Evolutionary conservation across 139 green algal genomes (phyloP), one percentile per base, ranked within the genome.

Genomic region (Diplosphaera chodatii): DNA sequence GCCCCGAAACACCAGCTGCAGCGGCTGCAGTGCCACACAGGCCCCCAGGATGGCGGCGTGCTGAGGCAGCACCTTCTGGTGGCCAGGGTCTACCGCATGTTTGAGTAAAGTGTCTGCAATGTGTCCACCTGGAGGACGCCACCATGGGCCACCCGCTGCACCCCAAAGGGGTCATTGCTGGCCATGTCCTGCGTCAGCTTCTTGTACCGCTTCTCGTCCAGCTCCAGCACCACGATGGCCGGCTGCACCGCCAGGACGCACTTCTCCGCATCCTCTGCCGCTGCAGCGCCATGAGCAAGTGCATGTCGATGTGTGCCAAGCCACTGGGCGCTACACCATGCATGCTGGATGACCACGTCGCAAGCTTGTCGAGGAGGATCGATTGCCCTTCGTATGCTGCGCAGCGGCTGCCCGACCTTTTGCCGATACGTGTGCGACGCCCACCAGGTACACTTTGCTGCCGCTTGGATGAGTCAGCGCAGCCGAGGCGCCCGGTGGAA

Each of bases 391-490:
- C n/a, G n/a, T n/a, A n/a, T n/a, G n/a, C n/a, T n/a, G n/a, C n/a
- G n/a, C n/a, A n/a, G n/a, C n/a, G n/a, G n/a, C n/a, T n/a, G n/a
- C n/a, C n/a, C n/a, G 37, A 48, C 37, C 70, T 56, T 75, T 32
- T 1, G 32, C 34, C 1, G 75, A 83, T 0, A 84, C 77, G 32
- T 84, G 76, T 2, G 78, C 78, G 13, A 74, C 73, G 32, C 70
- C 78, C 1, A 84, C 71, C 1, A 84, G n/a, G 20, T 79, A 78
- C 0, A 84, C 66, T 77, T 83, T 59, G 48, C 48, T 59, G 48
- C 48, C 16, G 48, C 16, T 27, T 23, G 48, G 48, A 25, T 59
- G 48, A 3, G 48, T 59, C 48, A 59, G 48, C 3, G 48, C 48
- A 27, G 48, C 48, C 10, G 48, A 10, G 18, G 48, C 48, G 16